Evolutionary conservation across 805 yeast genomes (phyloP).

Genomic region (Komagataella pastoris): DNA sequence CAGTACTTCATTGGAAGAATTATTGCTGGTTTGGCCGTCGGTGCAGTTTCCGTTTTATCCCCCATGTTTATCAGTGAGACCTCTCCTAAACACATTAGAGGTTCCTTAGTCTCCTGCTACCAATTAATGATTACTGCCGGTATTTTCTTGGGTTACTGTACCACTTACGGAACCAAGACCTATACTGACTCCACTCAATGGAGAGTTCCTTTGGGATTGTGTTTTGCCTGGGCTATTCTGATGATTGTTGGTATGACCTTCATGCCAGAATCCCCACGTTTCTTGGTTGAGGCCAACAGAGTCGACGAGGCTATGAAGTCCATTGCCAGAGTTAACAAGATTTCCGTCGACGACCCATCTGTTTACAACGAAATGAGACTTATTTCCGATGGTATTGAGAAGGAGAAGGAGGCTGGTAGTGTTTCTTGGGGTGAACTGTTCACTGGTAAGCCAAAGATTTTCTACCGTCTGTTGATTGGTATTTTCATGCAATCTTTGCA

Average conservation of each 20-base stretch:
- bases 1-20: conserved; percentile 55
- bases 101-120: conserved; percentile 55
- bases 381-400: conserved; percentile 30
- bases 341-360: conserved; percentile 14
- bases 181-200: conserved; percentile 41
- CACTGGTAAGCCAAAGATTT: conserved; percentile 35
- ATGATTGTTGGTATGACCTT: conserved; percentile 43
- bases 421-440: conserved; percentile 38
- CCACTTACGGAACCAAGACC: conserved; percentile 48
- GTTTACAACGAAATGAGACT: conserved; percentile 20
- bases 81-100: conserved; percentile 60
- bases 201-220: conserved; percentile 48
- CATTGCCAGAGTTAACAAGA: conserved; percentile 33
- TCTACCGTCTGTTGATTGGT: conserved; percentile 31
- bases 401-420: conserved; percentile 33
- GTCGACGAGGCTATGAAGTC: conserved; percentile 40
- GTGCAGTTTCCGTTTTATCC: conserved; percentile 36
- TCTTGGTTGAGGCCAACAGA: conserved; percentile 37
- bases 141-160: conserved; percentile 58
- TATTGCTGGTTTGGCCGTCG: conserved; percentile 42
- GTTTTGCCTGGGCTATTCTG: conserved; percentile 41
- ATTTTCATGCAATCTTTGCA: conserved; percentile 45
- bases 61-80: conserved; percentile 56
- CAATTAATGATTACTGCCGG: conserved; percentile 62
- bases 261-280: conserved; percentile 66